Evolutionary conservation across 139 green algal species (phyloP).

Genomic region (Chlorella sp.): DNA sequence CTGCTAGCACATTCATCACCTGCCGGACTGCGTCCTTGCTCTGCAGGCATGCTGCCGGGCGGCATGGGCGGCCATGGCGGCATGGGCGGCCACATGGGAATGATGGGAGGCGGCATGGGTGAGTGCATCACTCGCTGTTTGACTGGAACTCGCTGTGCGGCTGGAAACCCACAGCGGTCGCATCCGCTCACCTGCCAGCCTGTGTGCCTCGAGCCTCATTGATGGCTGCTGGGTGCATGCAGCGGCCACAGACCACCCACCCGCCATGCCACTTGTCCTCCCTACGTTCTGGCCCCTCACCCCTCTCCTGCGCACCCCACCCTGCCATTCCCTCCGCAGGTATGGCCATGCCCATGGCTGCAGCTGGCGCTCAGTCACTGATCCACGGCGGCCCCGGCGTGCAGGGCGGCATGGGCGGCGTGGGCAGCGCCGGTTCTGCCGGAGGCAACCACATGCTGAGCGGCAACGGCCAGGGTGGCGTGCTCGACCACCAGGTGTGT

Average conservation of each 20-base stretch:
- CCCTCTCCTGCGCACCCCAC: not conserved
- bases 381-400: constrained; percentile 16
- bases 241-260: too few relatives aligned
- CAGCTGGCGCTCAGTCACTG: constrained; percentile 5
- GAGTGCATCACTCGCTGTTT: not conserved
- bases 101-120: constrained; percentile 17
- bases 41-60: constrained; percentile 28
- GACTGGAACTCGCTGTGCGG: not conserved
- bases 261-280: too few relatives aligned
- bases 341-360: constrained; percentile 34
- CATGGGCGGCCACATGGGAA: constrained; percentile 6
- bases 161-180: too few relatives aligned
- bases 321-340: not conserved
- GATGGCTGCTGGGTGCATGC: too few relatives aligned
- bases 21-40: not conserved
- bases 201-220: too few relatives aligned
- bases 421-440: not conserved
- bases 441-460: not conserved
- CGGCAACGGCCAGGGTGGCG: not conserved
- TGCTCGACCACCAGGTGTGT: not conserved
- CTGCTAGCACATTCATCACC: too few relatives aligned
- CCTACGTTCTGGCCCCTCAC: not conserved
- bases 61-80: not conserved
- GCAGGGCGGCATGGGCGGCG: constrained; percentile 7
- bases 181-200: too few relatives aligned